Evolutionary conservation across 78 protist species (phyloP).

Genomic region (Tieghemostelium lacteum): DNA sequence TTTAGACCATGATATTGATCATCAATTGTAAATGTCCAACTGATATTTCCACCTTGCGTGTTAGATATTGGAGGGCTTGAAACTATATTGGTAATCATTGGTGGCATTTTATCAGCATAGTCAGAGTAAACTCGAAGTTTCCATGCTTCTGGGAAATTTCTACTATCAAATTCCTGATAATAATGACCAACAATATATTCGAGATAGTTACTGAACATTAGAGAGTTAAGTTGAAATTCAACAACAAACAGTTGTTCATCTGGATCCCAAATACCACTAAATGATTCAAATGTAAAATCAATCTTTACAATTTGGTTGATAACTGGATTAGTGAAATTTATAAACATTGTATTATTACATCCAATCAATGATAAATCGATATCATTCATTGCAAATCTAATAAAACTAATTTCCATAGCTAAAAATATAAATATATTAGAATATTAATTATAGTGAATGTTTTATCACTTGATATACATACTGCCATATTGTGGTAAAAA

Average conservation of each 20-base stretch:
- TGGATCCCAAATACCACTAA: background rate
- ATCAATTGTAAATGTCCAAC: background rate
- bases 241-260: background rate
- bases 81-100: background rate
- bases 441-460: background rate
- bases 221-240: constrained; percentile 8
- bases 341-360: background rate
- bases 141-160: background rate
- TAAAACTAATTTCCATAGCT: background rate
- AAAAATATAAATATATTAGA: background rate
- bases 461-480: no score
- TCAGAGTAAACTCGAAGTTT: background rate
- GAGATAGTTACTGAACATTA: background rate
- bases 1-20: background rate
- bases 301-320: background rate
- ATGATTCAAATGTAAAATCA: background rate
- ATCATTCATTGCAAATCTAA: background rate
- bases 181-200: background rate
- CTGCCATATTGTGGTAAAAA: no score
- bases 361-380: background rate
- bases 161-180: background rate
- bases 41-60: background rate
- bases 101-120: constrained; percentile 10
- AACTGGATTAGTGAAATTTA: background rate
- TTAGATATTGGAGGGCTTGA: background rate